Base-by-base conservation (phyloP, 768 basidiomycete species). In the Pholiota conissans region DNA sequence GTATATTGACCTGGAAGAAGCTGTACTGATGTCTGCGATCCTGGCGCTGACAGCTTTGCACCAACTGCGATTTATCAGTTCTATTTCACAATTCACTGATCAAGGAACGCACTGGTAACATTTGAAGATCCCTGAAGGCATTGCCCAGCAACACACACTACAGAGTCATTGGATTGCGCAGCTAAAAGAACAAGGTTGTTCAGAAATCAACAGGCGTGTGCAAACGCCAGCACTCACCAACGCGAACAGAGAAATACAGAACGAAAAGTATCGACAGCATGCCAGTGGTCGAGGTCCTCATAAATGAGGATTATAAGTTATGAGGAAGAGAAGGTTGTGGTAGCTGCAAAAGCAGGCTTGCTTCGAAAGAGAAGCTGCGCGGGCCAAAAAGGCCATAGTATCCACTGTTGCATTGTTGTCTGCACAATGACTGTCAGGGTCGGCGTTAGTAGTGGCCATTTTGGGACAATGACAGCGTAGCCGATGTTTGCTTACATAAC, bases 61-160 rank as follows among this genome's bases (percentile, higher is more conserved):
- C 91, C 91, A 60, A 93, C 91, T 93, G 57, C 29, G 27, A 20
- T 53, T 28, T 52, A 52, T 54, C 28, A 58, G 35, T 27, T 26
- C 10, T 30, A 46, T 51, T 48, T 53, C 27, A 51, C 68, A 59
- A 52, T 50, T n/a, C 26, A 39, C 9, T 52, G 9, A 40, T 29
- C 16, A 4, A 20, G 30, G 3, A 45, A 72, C 75, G 30, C 57
- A 86, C 89, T 74, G 65, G 89, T 87, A 22, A 79, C 82, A 67
- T 93, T 92, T 29, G 89, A 84, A 72, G 74, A 82, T 57, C 91
- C 91, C 71, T 91, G 81, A 56, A 93, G 74, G 77, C 91, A 93
- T 88, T 93, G 90, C 64, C 91, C 91, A 69, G 91, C 88, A 89
- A 90, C 77, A 79, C 91, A 93, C 60, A 93, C 78, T 56, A 92